Evolutionary conservation across 768 basidiomycete species (phyloP), one percentile per base, ranked within the genome.

Genomic region (Rhizopogon roseolus): DNA sequence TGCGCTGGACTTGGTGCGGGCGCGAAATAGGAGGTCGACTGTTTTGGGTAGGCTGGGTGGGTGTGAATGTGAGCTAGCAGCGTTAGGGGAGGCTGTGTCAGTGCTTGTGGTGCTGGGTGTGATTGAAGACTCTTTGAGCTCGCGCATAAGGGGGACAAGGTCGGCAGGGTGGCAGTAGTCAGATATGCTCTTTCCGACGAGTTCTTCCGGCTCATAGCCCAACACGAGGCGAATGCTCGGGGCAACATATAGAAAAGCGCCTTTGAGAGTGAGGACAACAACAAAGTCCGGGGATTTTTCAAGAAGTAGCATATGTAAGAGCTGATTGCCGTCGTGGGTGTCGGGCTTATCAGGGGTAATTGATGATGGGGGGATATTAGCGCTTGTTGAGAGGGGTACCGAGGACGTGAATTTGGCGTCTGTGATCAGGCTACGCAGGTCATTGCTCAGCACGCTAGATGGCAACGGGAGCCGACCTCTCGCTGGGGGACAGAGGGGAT

Each of bases 131-230:
- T 91, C 90, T 65, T 97, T 98, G 61, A 97, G 77, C 72, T 96
- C 93, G 41, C 95, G 82, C 81, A 90, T 89, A 57, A 95, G 81
- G 0, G 91, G 92, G 14, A 96, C 88, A 36, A 94, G 79, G 65
- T 99, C 96, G 46, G 89, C 87, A 1, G 87, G 87, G 66, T 96
- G 93, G 56, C 92, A 92, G 56, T 91, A 79, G 63, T 94, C 91
- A 10, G 84, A 74, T 50, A 98, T 78, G 8, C 81, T 78, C 62
- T 81, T 83, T 50, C 91, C 91, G 25, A 91, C 77, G 52, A 98
- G 82, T 54, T 96, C 92, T 32, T 82, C 76, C 2, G 94, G 85
- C 25, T 88, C 83, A 71, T 95, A 97, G 37, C 95, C 95, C 36
- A 98, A 78, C 9, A 93, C 82, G 28, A 80, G 73, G 10, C 80